Percentiles rank a stretch among this genome's conserved stretches.
phyloP scores from a whole-genome alignment of 2,329 filamentous ascomycete genomes.

The Arthrobotrys sinensis region DNA sequence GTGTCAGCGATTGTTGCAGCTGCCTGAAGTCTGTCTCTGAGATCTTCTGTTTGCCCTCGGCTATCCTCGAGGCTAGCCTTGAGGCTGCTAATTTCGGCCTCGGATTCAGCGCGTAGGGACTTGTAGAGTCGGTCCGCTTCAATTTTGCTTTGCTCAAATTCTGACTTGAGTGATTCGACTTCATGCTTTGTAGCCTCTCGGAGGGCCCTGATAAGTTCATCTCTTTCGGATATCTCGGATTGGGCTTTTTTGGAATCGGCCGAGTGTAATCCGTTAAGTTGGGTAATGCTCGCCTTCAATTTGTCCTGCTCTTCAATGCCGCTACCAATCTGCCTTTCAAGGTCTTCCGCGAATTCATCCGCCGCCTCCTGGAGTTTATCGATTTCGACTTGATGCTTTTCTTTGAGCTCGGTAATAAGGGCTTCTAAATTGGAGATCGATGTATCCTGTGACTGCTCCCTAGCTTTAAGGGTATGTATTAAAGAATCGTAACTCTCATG shows the following conservation, averaged over 20 bases:
- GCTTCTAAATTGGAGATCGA: constrained; percentile 45
- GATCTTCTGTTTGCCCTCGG: constrained; percentile 26
- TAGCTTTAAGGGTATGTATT: constrained; percentile 33
- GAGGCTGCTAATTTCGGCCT: constrained; percentile 36
- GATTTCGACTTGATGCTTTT: constrained; percentile 55
- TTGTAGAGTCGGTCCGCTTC: constrained; percentile 44
- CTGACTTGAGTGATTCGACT: constrained; percentile 45
- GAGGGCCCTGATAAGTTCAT: constrained; percentile 47
- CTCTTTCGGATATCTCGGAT: constrained; percentile 36
- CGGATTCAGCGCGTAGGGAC: constrained; percentile 24
- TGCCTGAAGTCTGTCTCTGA: constrained; percentile 40
- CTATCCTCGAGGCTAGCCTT: constrained; percentile 34
- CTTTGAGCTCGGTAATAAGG: constrained; percentile 46
- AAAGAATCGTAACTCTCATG: constrained; percentile 51
- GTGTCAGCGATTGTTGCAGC: constrained; percentile 42
- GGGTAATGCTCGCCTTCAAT: constrained; percentile 39
- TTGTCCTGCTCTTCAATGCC: constrained; percentile 46
- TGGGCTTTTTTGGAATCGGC: constrained; percentile 28
- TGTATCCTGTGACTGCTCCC: constrained; percentile 46
- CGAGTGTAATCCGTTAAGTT: constrained; percentile 47
- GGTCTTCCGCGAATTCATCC: constrained; percentile 40
- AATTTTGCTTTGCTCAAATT: constrained; percentile 45
- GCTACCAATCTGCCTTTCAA: constrained; percentile 42
- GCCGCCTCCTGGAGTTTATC: constrained; percentile 47
- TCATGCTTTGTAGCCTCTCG: constrained; percentile 49